Conservation (phyloP, 192 early-diverging fungal genomes). For the Dimargaris cristalligena region DNA sequence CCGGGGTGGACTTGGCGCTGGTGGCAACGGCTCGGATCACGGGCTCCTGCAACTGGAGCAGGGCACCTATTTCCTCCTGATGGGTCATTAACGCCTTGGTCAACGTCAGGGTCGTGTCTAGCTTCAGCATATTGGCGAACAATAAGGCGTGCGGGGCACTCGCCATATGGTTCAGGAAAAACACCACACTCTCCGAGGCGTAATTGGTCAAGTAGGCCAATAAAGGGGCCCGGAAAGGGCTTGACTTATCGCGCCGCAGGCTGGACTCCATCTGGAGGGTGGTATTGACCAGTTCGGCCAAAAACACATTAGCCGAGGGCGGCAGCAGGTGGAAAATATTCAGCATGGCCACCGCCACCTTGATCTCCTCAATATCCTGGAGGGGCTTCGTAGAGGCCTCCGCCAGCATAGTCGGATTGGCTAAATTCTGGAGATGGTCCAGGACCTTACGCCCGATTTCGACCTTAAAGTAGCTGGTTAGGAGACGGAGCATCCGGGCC, state of each 20-base stretch:
- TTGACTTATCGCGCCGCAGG: slow-evolving; percentile 65
- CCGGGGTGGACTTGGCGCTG: too few species aligned
- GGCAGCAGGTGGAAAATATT: slow-evolving; percentile 89
- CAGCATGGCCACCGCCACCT: slow-evolving; percentile 85
- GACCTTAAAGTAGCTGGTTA: slow-evolving; percentile 97
- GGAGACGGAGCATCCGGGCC: slow-evolving; percentile 75
- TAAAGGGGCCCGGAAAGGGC: slow-evolving; percentile 83
- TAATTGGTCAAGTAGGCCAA: slow-evolving; percentile 87
- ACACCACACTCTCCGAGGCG: slow-evolving; percentile 61
- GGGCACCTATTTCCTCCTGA: slow-evolving; percentile 31
- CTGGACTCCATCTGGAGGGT: slow-evolving; percentile 76
- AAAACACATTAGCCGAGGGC: slow-evolving; percentile 71
- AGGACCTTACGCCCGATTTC: slow-evolving; percentile 96
- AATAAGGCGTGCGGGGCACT: slow-evolving; percentile 39
- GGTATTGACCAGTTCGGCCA: slow-evolving; percentile 77
- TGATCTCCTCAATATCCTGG: slow-evolving; percentile 83
- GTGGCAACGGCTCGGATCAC: too few species aligned
- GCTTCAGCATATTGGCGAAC: slow-evolving; percentile 41
- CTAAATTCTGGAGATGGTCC: slow-evolving; percentile 90
- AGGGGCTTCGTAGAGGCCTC: slow-evolving; percentile 66
- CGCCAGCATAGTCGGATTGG: slow-evolving; percentile 65
- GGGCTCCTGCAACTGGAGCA: too few species aligned
- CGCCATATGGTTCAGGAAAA: slow-evolving; percentile 60
- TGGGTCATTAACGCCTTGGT: slow-evolving; percentile 47
- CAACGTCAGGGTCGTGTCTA: slow-evolving; percentile 33